Percentiles rank a stretch among this genome's conserved stretches.
phyloP scores from a whole-genome alignment of 225 moss, liverwort and hornwort species.

The Anthoceros angustus region DNA sequence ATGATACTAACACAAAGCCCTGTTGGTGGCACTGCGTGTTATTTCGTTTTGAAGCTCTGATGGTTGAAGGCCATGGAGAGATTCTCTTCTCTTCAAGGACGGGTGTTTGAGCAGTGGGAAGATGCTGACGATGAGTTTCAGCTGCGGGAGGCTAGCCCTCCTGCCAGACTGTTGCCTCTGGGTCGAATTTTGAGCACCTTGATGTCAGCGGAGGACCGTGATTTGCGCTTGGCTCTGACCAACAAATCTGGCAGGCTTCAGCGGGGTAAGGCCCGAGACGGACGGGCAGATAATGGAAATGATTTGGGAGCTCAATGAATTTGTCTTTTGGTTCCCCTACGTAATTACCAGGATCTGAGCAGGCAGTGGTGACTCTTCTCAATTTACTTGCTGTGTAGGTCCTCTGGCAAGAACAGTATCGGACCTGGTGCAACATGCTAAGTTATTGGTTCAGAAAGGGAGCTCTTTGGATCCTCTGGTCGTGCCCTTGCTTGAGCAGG shows the following conservation, averaged over 20 bases:
- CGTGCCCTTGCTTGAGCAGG: conserved; percentile 5
- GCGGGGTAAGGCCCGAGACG: not conserved
- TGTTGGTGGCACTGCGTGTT: not conserved
- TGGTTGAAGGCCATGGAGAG: not conserved
- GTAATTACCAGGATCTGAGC: no score
- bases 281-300: not conserved
- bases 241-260: not conserved
- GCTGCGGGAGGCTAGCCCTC: not conserved
- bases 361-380: no score
- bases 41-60: not conserved
- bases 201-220: not conserved
- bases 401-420: not conserved
- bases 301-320: no score
- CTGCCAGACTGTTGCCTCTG: not conserved
- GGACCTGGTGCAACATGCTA: not conserved
- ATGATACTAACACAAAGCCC: not conserved
- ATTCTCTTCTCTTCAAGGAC: not conserved
- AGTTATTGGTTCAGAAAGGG: not conserved
- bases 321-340: no score
- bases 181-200: not conserved
- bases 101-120: not conserved
- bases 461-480: not conserved
- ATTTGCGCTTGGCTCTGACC: not conserved
- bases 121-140: not conserved
- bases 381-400: not conserved